phyloP scores from a whole-genome alignment of 73 alveolate species.

The Paramecium bursaria region DNA sequence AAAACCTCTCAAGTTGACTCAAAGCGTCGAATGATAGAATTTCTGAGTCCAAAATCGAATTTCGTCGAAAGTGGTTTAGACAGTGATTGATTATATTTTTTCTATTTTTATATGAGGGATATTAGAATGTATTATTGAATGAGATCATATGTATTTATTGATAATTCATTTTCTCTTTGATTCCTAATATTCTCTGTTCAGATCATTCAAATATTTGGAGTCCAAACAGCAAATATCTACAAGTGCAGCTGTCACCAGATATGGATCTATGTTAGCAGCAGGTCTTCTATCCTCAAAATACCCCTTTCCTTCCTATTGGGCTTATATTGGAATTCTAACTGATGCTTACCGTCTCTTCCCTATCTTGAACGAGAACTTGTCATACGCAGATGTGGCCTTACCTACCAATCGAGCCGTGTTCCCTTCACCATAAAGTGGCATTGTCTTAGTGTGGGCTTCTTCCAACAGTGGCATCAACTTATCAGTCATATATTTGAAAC shows the following conservation, averaged over 20 bases:
- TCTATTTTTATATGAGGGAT: no score
- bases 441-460: conserved; percentile 58
- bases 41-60: no score
- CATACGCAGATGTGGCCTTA: conserved; percentile 79
- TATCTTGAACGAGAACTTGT: conserved; percentile 79
- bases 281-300: conserved; percentile 93
- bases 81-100: no score
- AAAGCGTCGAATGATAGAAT: no score
- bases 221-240: conserved; percentile 63
- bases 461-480: conserved; percentile 66
- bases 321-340: conserved; percentile 87
- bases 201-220: background rate
- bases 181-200: conserved; percentile 15
- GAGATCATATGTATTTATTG: no score
- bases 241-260: conserved; percentile 78
- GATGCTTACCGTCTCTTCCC: conserved; percentile 94
- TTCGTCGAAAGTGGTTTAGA: no score
- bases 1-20: no score
- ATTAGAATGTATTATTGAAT: no score
- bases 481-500: conserved; percentile 63
- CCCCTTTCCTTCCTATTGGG: conserved; percentile 77
- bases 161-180: no score
- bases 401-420: conserved; percentile 86
- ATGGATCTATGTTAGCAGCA: conserved; percentile 91
- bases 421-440: conserved; percentile 77